Base-by-base conservation (phyloP, 441 rosid genomes). In the Dalechampia spathulata region DNA sequence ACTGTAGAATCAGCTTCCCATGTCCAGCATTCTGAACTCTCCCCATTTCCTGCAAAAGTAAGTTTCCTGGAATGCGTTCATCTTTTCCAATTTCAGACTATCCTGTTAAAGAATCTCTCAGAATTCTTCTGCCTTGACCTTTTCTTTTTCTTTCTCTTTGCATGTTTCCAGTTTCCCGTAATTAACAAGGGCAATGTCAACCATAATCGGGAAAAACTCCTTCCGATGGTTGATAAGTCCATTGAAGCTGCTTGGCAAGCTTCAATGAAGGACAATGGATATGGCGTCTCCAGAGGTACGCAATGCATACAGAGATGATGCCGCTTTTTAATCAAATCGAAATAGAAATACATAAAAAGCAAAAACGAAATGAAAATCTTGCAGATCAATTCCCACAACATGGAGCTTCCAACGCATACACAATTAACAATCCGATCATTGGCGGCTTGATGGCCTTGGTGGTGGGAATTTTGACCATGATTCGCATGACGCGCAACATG, bases 381-480 rank as follows among this genome's bases (percentile, higher is more conserved):
- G 52, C 75, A 55, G 60, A 70, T 38, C 65, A 55, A 63, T 60
- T 47, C 52, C 55, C 55, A 7, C 49, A 28, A 28, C 60, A 54
- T 21, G 72, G 38, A 49, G 58, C 51, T 49, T 42, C 25, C 61
- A 69, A 49, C 51, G 43, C 43, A 43, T 67, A 58, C 2, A 66
- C 67, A 50, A 23, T 64, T 14, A 56, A 62, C 56, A 63, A 51
- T 63, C 65, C 48, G 48, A 21, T 83, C 36, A 48, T 85, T 25
- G 71, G 78, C 60, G 81, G 93, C 45, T 36, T 86, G 8, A 52
- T 91, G 60, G 74, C 90, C 13, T 58, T 85, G 7, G 52, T 86
- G 21, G 80, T 75, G 84, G 96, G 95, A 19, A 62, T 87, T 5
- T 62, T 82, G 44, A 65, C 92, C 48, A 63, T 83, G 80, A 63